Base-by-base conservation (phyloP, 495 filamentous ascomycete species). In the Lentithecium fluviatile region DNA sequence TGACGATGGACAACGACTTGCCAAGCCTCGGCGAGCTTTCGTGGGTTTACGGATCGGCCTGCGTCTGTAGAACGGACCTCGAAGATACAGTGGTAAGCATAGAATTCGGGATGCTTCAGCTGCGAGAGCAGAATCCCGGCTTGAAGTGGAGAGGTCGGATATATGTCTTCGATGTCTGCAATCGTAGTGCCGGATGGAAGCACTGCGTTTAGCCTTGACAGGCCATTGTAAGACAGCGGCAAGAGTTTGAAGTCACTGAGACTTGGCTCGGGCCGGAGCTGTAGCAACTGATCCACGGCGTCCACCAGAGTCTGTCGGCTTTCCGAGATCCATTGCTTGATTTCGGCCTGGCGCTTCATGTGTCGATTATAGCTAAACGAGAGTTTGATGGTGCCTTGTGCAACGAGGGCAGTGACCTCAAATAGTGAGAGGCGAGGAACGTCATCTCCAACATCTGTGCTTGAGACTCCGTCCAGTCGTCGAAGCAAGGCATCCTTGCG, bases 71-170 rank as follows among this genome's bases (percentile, higher is more conserved):
- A 55, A 7, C 72, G 77, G 24, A 89, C 78, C 56, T 85, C 81
- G 58, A 83, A 86, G 0, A 84, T 85, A 48, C 78, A 81, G 53
- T 84, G 78, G 3, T 83, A 76, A 17, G 82, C 82, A 63, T 86
- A 88, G 45, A 82, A 76, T 6, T 80, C 81, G 13, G 77, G 78
- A 45, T 83, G 74, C 32, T 82, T 74, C 24, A 79, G 73, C 11
- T 81, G 82, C 50, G 83, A 83, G 36, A 87, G 79, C 8, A 89
- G 66, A 19, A 90, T 81, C 34, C 80, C 85, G 62, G 87, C 80
- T 62, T 90, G 87, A 67, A 87, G 84, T 1, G 81, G 80, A 7
- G 86, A 85, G 55, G 82, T 86, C 3, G 85, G 85, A 58, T 88
- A 89, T 19, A 81, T 79, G 52, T 85, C 82, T 67, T 90, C 82